Percentiles rank a stretch among this genome's conserved stretches.
phyloP scores from a whole-genome alignment of 2,329 filamentous ascomycete genomes.

The Botrytis sinoallii region DNA sequence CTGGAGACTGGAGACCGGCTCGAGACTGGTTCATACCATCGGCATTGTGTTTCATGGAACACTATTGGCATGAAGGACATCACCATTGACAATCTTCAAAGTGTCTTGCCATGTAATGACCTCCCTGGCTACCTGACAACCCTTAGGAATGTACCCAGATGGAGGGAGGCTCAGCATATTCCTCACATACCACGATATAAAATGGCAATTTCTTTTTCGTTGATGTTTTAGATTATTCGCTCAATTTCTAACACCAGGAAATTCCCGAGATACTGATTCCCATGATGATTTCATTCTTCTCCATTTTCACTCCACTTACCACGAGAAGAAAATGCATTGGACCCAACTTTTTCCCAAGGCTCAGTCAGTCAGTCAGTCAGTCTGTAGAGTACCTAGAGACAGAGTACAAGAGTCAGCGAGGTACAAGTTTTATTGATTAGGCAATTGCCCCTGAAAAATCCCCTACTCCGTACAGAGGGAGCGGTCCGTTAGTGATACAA shows the following conservation, averaged over 20 bases:
- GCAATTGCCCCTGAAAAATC: constrained; percentile 6
- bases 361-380: not conserved
- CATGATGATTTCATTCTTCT: not conserved
- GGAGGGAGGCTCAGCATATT: not conserved
- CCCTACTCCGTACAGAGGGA: not conserved
- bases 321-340: not conserved
- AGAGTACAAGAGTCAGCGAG: not conserved
- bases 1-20: not conserved
- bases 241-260: not conserved
- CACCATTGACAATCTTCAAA: not conserved
- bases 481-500: not conserved
- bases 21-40: not conserved
- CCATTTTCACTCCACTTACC: not conserved
- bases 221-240: not conserved
- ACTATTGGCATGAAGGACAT: not conserved
- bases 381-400: too few species aligned
- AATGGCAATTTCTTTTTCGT: not conserved
- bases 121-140: too few species aligned
- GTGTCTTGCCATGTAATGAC: not conserved
- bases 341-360: not conserved
- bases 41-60: not conserved
- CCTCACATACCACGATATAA: not conserved
- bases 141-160: not conserved
- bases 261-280: not conserved
- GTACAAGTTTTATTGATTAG: not conserved